Conservation (phyloP, 208 protist genomes). For the Leishmania turanica region DNA sequence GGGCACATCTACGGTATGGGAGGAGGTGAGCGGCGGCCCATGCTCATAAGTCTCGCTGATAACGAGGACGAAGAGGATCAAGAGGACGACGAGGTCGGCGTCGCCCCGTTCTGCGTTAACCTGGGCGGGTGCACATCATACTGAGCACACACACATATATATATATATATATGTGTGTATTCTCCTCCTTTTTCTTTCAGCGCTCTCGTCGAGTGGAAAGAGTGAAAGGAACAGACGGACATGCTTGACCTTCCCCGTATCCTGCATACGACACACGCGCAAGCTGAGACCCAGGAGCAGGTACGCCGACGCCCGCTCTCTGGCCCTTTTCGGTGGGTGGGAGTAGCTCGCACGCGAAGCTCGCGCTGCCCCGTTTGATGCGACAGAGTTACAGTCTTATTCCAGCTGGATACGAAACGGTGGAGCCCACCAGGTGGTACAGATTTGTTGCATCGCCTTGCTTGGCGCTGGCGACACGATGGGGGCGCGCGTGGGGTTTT, state of each 20-base stretch:
- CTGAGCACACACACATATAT: not conserved
- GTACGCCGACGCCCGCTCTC: not conserved
- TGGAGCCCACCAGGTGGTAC: not conserved
- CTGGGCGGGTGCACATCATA: slow-evolving; percentile 7
- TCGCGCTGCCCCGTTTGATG: not conserved
- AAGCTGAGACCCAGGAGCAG: not conserved
- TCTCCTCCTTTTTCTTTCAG: not conserved
- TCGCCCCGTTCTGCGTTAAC: slow-evolving; percentile 9
- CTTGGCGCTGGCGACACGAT: not conserved
- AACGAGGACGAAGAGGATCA: slow-evolving; percentile 24
- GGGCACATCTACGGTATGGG: not conserved
- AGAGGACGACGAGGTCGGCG: slow-evolving; percentile 21
- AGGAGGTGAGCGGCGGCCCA: not conserved
- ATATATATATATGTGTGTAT: not conserved
- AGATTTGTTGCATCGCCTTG: not conserved
- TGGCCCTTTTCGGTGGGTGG: not conserved
- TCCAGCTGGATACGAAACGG: not conserved
- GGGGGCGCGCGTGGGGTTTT: not conserved
- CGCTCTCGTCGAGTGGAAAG: not conserved
- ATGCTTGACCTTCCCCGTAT: not conserved
- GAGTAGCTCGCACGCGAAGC: not conserved
- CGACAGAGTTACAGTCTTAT: not conserved
- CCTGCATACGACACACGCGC: not conserved
- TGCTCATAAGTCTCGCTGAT: slow-evolving; percentile 33
- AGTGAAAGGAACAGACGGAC: not conserved